Evolutionary conservation across 2,329 filamentous ascomycete species (phyloP).

Genomic region (Rachicladosporium sp.): DNA sequence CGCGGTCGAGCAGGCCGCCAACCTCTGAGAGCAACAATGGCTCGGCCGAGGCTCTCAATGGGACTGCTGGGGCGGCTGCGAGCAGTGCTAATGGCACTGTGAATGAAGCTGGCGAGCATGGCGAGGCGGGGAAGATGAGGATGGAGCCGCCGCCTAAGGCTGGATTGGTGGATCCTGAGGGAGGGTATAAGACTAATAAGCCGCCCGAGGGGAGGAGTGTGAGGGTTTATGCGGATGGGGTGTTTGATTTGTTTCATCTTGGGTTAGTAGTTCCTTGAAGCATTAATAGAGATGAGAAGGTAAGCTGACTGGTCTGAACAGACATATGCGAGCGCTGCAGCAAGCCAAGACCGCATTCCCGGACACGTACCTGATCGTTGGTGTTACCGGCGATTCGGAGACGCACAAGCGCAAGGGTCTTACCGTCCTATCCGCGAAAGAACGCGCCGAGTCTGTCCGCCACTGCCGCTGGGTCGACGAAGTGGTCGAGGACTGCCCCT

Average conservation of each 20-base stretch:
- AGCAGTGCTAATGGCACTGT: slow-evolving; percentile 43
- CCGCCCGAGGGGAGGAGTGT: slow-evolving; percentile 71
- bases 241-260: slow-evolving; percentile 95
- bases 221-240: slow-evolving; percentile 92
- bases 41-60: slow-evolving; percentile 10
- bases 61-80: slow-evolving; percentile 40
- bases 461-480: slow-evolving; percentile 99
- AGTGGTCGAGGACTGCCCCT: slow-evolving; percentile 93
- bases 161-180: slow-evolving; percentile 64
- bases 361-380: slow-evolving; percentile 79
- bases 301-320: slow-evolving; percentile 25
- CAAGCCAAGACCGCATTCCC: slow-evolving; percentile 97
- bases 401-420: slow-evolving; percentile 91
- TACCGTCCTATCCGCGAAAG: slow-evolving; percentile 80
- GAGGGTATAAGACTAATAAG: slow-evolving; percentile 79
- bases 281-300: not conserved
- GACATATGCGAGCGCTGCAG: slow-evolving; percentile 96
- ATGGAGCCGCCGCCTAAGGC: slow-evolving; percentile 55
- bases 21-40: slow-evolving; percentile 22
- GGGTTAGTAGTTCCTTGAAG: slow-evolving; percentile 45
- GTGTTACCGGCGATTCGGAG: slow-evolving; percentile 88
- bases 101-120: slow-evolving; percentile 32
- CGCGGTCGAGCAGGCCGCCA: slow-evolving; percentile 44
- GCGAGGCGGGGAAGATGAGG: slow-evolving; percentile 36
- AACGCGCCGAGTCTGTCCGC: slow-evolving; percentile 85